These are phyloP conservation scores for Phytophthora quininea DNA, from an alignment of 352 stramenopile genomes.

Conservation along the genomic window DNA sequence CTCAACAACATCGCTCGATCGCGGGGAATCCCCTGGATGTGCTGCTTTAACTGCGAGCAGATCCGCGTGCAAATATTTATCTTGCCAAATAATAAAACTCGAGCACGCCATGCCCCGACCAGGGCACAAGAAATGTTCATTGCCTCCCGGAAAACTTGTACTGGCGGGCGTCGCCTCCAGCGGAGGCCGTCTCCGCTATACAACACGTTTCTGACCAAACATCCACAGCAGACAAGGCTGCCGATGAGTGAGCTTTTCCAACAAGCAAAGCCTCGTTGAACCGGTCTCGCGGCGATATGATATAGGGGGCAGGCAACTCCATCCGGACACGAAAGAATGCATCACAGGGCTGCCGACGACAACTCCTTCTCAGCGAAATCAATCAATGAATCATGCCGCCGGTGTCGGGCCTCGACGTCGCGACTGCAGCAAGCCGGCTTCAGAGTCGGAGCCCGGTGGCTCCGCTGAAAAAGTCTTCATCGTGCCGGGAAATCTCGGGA, in stretches of 20 bases:
- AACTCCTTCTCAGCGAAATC: not conserved
- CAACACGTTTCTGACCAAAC: slow-evolving; percentile 23
- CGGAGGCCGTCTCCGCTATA: slow-evolving; percentile 2
- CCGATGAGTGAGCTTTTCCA: not conserved
- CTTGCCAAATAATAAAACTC: not conserved
- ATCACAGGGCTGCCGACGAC: not conserved
- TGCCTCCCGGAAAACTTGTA: too few species aligned
- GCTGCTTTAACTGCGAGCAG: slow-evolving; percentile 7
- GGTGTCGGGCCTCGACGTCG: not conserved
- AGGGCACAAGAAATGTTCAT: too few species aligned
- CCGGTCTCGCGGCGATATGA: slow-evolving; percentile 32
- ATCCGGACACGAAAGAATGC: slow-evolving; percentile 32
- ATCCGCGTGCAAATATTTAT: slow-evolving; percentile 37
- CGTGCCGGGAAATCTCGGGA: not conserved
- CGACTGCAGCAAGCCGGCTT: not conserved
- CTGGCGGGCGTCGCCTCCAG: too few species aligned
- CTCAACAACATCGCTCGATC: slow-evolving; percentile 6
- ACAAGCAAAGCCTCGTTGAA: slow-evolving; percentile 19
- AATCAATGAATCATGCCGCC: slow-evolving; percentile 14
- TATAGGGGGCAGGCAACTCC: slow-evolving; percentile 22
- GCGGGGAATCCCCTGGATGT: slow-evolving; percentile 10
- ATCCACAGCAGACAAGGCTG: slow-evolving; percentile 26
- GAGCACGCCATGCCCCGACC: not conserved
- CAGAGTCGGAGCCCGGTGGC: not conserved
- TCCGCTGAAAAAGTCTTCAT: slow-evolving; percentile 1